Evolutionary conservation across 371 early-diverging fungal species (phyloP).

Genomic region (Rhizopus delemar): DNA sequence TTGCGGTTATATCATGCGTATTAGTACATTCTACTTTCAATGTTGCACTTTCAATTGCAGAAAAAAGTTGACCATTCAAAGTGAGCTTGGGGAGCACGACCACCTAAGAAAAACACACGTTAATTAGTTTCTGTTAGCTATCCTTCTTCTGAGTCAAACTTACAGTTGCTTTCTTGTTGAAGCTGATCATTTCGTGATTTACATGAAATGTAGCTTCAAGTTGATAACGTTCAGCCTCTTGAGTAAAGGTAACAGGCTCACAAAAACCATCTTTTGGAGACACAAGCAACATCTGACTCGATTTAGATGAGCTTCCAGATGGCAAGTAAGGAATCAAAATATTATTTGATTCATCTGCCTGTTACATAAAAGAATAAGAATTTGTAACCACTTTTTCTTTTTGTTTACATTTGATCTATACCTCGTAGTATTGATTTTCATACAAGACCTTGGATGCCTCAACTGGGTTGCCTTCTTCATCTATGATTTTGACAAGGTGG

Average conservation of each 20-base stretch:
- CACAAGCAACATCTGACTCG: conserved; percentile 20
- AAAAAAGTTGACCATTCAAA: conserved; percentile 30
- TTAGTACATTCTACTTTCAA: conserved; percentile 34
- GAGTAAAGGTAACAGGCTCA: conserved; percentile 35
- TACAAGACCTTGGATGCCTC: conserved; percentile 42
- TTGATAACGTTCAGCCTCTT: conserved; percentile 34
- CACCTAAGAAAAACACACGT: conserved; percentile 19
- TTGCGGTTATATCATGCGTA: conserved; percentile 28
- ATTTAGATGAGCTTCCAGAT: not conserved
- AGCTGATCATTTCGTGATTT: conserved; percentile 48
- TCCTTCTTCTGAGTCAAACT: not conserved
- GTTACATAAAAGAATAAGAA: not conserved
- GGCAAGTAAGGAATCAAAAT: conserved; percentile 49
- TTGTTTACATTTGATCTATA: conserved; percentile 9
- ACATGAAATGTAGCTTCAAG: conserved; percentile 45
- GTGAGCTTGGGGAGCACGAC: conserved; percentile 41
- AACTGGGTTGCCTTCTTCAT: conserved; percentile 40
- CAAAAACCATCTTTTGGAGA: conserved; percentile 44
- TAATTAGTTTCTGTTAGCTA: not conserved
- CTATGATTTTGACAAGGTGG: conserved; percentile 48
- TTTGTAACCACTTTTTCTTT: not conserved
- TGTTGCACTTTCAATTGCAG: conserved; percentile 41
- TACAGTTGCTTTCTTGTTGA: conserved; percentile 45
- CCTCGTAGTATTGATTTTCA: conserved; percentile 47
- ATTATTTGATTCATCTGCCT: conserved; percentile 46